Conservation (phyloP, 2,329 filamentous ascomycete genomes). For the Ophioceras dolichostomum region DNA sequence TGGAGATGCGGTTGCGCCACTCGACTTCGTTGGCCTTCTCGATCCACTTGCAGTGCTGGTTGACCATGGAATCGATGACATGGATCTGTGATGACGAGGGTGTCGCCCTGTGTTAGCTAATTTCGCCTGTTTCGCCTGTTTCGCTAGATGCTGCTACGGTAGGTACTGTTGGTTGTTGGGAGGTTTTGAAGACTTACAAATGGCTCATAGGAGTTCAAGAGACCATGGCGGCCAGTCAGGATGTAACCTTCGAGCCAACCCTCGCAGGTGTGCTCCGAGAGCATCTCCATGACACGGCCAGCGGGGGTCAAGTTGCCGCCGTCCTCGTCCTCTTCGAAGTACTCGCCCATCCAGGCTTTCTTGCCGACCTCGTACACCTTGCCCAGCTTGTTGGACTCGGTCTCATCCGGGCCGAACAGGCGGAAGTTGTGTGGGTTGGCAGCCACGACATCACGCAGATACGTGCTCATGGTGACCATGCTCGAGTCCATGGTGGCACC, state of each 20-base stretch:
- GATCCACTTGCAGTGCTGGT: slow-evolving; percentile 78
- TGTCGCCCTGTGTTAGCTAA: too few relatives aligned
- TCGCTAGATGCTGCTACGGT: too few relatives aligned
- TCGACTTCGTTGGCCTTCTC: slow-evolving; percentile 72
- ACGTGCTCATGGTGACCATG: slow-evolving; percentile 58
- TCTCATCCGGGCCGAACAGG: slow-evolving; percentile 70
- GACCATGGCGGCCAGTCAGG: slow-evolving; percentile 60
- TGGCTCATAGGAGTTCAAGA: slow-evolving; percentile 72
- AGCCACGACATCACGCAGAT: slow-evolving; percentile 55
- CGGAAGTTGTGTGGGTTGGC: slow-evolving; percentile 58
- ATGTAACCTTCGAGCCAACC: slow-evolving; percentile 74
- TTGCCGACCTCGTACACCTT: slow-evolving; percentile 61
- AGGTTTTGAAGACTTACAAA: too few relatives aligned
- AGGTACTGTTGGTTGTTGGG: too few relatives aligned
- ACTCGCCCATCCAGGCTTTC: slow-evolving; percentile 72
- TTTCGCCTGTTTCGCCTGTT: too few relatives aligned
- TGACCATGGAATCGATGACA: slow-evolving; percentile 77
- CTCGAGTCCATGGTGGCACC: slow-evolving; percentile 45
- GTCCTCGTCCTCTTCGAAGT: slow-evolving; percentile 63
- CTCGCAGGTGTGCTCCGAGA: slow-evolving; percentile 71
- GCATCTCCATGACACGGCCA: slow-evolving; percentile 71
- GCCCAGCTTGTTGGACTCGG: slow-evolving; percentile 66
- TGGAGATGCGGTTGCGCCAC: slow-evolving; percentile 62
- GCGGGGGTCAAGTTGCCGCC: slow-evolving; percentile 58
- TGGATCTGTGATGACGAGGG: too few relatives aligned